Conservation (phyloP, 305 asterid genomes). For the Rubia occidens region DNA sequence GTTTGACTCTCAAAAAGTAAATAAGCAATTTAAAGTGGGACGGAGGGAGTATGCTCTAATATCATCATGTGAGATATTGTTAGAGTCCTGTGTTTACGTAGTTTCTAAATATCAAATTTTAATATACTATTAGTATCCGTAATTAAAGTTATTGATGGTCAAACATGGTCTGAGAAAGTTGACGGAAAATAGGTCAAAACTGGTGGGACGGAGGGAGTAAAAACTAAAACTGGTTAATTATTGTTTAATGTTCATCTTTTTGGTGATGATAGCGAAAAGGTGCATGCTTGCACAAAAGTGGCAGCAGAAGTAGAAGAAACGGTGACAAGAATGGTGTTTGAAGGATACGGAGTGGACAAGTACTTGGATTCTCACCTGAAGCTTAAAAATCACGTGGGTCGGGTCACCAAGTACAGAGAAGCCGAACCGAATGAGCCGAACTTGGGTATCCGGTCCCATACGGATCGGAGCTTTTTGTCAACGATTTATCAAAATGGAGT, state of each 20-base stretch:
- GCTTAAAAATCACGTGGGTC: slow-evolving; percentile 32
- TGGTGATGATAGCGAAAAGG: slow-evolving; percentile 23
- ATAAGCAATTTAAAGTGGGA: too few relatives aligned
- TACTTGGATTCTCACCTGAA: slow-evolving; percentile 28
- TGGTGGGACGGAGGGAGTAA: too few relatives aligned
- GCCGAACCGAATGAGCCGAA: slow-evolving; percentile 29
- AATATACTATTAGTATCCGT: too few relatives aligned
- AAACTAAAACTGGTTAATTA: background rate
- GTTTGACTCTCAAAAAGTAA: too few relatives aligned
- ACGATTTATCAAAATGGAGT: slow-evolving; percentile 47
- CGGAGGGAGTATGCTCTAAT: too few relatives aligned
- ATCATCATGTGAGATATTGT: too few relatives aligned
- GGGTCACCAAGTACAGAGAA: slow-evolving; percentile 49
- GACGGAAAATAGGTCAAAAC: too few relatives aligned
- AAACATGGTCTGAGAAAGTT: too few relatives aligned
- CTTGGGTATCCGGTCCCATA: slow-evolving; percentile 51
- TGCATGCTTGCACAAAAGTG: slow-evolving; percentile 33
- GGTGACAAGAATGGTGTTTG: slow-evolving; percentile 46
- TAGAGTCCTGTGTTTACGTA: too few relatives aligned
- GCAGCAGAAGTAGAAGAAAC: slow-evolving; percentile 41
- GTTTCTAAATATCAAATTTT: too few relatives aligned
- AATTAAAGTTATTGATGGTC: too few relatives aligned
- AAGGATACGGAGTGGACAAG: slow-evolving; percentile 48
- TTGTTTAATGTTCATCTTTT: background rate
- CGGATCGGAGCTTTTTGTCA: slow-evolving; percentile 60